Percentiles rank a stretch among this genome's conserved stretches.
Evolutionary conservation across 495 filamentous ascomycete genomes (phyloP).

Genomic region (Penicillium longicatenatum): DNA sequence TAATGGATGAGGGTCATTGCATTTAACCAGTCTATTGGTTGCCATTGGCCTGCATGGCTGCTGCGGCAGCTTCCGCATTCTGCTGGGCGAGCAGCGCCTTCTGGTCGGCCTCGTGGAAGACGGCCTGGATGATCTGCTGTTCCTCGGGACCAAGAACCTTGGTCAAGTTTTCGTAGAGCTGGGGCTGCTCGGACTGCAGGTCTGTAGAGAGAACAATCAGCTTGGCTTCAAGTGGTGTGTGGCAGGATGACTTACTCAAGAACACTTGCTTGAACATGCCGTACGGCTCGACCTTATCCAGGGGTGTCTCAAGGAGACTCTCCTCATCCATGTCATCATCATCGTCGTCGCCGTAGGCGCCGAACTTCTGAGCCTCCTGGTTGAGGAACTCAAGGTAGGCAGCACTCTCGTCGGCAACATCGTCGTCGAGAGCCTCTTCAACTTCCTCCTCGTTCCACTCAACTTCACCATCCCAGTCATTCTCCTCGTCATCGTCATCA

Average conservation of each 20-base stretch:
- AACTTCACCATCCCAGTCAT: conserved; percentile 64
- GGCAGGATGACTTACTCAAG: conserved; percentile 64
- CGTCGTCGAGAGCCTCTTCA: conserved; percentile 58
- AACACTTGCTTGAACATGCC: conserved; percentile 78
- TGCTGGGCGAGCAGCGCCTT: conserved; percentile 48
- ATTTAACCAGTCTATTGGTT: conserved; percentile 31
- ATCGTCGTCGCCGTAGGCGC: conserved; percentile 67
- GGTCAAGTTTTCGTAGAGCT: conserved; percentile 80
- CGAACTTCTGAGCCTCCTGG: conserved; percentile 87
- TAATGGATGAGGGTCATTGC: conserved; percentile 8
- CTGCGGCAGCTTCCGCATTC: conserved; percentile 41
- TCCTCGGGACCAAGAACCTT: conserved; percentile 78
- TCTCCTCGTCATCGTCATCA: conserved; percentile 74
- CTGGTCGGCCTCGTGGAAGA: conserved; percentile 77
- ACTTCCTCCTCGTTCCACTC: conserved; percentile 70
- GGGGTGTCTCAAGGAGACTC: conserved; percentile 84
- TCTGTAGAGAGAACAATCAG: conserved; percentile 50
- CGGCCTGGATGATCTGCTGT: conserved; percentile 75
- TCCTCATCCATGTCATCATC: conserved; percentile 93
- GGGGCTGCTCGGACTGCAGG: conserved; percentile 87
- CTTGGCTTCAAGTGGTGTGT: neutral
- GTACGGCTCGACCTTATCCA: conserved; percentile 95
- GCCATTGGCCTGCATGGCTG: conserved; percentile 38
- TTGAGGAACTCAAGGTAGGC: conserved; percentile 96
- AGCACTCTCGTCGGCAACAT: conserved; percentile 83